Base-by-base conservation (phyloP, 495 filamentous ascomycete genomes). In the Trichoderma reesei region DNA sequence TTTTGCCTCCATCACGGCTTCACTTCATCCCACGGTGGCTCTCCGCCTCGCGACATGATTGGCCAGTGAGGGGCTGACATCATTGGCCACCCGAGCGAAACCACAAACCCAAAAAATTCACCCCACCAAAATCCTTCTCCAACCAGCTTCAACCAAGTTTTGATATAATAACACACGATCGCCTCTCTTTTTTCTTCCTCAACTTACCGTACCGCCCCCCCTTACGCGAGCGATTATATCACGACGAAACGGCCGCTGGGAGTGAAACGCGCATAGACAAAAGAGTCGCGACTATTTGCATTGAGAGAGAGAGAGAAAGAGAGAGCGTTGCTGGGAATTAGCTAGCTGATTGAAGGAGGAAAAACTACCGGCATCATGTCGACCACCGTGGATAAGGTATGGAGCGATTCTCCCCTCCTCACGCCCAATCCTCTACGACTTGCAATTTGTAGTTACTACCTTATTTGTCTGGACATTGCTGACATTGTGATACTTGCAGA, bases 331-430 rank as follows among this genome's bases (percentile, higher is more conserved):
- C 13, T 10, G 20, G 18, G 26, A 56, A 31, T 31, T 3, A 10
- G 26, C n/a, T 6, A 7, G 51, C 31, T 18, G 11, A 56, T 33
- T 1, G 26, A 26, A 26, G 1, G 26, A 26, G 26, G 26, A n/a
- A 4, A 10, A 31, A 63, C 62, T 37, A 62, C 41, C 68, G 72
- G 75, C 82, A 91, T 76, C 67, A 97, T 97, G 92, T 82, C 92
- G 82, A 97, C 92, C 65, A 97, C 92, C 48, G 90, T 95, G 71
- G 92, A 97, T 65, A 97, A 97, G 89, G 91, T 91, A 72, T 67
- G 81, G 73, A 62, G 37, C 41, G 60, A 61, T 63, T 60, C 8
- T 34, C 51, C 6, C 48, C 20, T 41, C 38, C 39, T 37, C n/a
- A 11, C 6, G 42, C 13, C 41, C 31, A 33, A 61, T 26, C 60